Evolutionary conservation across 1,139 yeast species (phyloP).

Genomic region (Candida neerlandica): DNA sequence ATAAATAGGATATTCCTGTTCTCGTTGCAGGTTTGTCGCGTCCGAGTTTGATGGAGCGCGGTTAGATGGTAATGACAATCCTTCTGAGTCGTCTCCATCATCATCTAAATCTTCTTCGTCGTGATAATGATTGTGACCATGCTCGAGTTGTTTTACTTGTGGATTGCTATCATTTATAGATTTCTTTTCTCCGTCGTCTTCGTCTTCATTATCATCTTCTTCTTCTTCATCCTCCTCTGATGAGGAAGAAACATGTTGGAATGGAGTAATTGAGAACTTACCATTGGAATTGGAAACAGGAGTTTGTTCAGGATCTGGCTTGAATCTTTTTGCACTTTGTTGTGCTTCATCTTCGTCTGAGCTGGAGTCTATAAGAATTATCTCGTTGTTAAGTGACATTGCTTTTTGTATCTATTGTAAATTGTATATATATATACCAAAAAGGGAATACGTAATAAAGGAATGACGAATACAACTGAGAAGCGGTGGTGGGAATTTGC

Average conservation of each 20-base stretch:
- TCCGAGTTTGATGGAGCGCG: slow-evolving; percentile 5
- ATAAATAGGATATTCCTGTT: background rate
- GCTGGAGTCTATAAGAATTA: slow-evolving; percentile 24
- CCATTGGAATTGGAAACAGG: background rate
- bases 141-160: slow-evolving; percentile 1
- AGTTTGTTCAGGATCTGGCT: slow-evolving; percentile 7
- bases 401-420: too few relatives aligned
- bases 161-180: background rate
- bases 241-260: slow-evolving; percentile 13
- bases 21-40: background rate
- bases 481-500: background rate
- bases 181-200: background rate
- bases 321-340: slow-evolving; percentile 14
- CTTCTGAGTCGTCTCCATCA: slow-evolving; percentile 6
- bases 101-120: slow-evolving; percentile 1
- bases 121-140: too few relatives aligned
- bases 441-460: too few relatives aligned
- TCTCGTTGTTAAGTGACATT: slow-evolving; percentile 15
- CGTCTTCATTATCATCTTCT: background rate
- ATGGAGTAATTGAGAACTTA: slow-evolving; percentile 10
- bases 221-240: background rate
- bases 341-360: slow-evolving; percentile 17
- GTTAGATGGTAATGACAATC: slow-evolving; percentile 10
- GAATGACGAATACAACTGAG: too few relatives aligned
- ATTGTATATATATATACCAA: too few relatives aligned